Conservation (phyloP, 805 yeast genomes). For the Komagataella phaffii region DNA sequence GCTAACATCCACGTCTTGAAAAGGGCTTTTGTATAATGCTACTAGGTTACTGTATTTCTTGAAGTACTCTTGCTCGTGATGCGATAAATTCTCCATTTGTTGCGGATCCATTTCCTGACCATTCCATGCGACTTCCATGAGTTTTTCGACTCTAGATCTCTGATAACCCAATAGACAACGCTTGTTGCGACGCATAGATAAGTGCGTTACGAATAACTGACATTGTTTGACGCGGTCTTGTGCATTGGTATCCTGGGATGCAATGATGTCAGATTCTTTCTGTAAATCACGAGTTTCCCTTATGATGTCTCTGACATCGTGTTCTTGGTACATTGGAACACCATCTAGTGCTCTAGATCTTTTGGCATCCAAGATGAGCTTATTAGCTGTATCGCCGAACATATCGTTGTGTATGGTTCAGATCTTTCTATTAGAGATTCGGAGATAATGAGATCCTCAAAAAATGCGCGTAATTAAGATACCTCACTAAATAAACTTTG, state of each 20-base stretch:
- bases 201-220: conserved; percentile 53
- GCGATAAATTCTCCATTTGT: conserved; percentile 42
- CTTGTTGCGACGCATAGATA: conserved; percentile 80
- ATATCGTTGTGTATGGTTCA: conserved; percentile 19
- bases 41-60: conserved; percentile 58
- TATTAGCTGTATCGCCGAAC: conserved; percentile 85
- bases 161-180: conserved; percentile 83
- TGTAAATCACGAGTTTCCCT: conserved; percentile 60
- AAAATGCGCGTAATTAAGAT: background rate
- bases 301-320: conserved; percentile 51
- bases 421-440: background rate
- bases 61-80: conserved; percentile 68
- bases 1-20: conserved; percentile 74
- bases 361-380: conserved; percentile 77
- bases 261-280: conserved; percentile 37
- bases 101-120: conserved; percentile 34
- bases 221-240: conserved; percentile 40
- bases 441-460: conserved; percentile 2
- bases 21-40: conserved; percentile 63
- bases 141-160: conserved; percentile 48
- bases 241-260: conserved; percentile 11
- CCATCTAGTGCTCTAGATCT: conserved; percentile 53
- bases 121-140: conserved; percentile 64
- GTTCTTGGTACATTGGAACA: conserved; percentile 62
- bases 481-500: background rate